phyloP scores from a whole-genome alignment of 1,139 yeast genomes.

The Protomyces gravidus region DNA sequence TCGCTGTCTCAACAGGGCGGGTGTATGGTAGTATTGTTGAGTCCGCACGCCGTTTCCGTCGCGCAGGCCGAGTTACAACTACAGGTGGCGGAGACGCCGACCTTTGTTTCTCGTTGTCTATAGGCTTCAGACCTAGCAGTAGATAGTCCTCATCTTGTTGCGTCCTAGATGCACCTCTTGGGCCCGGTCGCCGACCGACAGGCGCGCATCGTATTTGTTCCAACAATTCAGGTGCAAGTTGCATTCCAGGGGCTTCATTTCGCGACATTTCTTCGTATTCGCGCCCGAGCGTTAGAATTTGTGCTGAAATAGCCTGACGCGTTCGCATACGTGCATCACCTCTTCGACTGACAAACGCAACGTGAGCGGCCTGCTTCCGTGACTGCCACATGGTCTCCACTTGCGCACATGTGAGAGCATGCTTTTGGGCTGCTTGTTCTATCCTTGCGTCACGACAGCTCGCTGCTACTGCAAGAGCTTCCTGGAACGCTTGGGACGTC shows the following conservation, averaged over 20 bases:
- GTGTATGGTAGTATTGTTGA: neutral
- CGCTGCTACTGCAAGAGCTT: slow-evolving; percentile 1
- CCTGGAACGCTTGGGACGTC: neutral
- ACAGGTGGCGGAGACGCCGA: too few relatives aligned
- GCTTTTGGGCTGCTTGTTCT: neutral
- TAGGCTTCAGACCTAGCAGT: slow-evolving; percentile 1
- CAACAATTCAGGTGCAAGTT: neutral
- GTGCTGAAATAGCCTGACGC: slow-evolving; percentile 6
- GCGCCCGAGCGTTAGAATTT: slow-evolving; percentile 4
- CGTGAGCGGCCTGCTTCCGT: slow-evolving; percentile 8
- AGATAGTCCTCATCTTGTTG: slow-evolving; percentile 17
- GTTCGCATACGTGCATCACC: slow-evolving; percentile 2
- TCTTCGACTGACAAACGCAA: slow-evolving; percentile 5
- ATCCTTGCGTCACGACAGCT: neutral
- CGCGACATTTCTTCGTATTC: slow-evolving; percentile 7
- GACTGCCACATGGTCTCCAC: slow-evolving; percentile 18
- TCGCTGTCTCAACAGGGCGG: neutral
- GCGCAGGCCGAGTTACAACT: neutral
- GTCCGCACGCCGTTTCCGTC: neutral
- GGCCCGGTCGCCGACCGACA: neutral
- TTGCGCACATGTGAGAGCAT: slow-evolving; percentile 3
- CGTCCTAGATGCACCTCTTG: slow-evolving; percentile 4
- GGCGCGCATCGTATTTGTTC: neutral
- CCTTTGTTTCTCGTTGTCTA: too few relatives aligned
- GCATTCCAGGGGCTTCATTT: slow-evolving; percentile 2